These are phyloP conservation scores for Boletus subluridellus DNA, from an alignment of 1,284 basidiomycete genomes.

Conservation along the genomic window DNA sequence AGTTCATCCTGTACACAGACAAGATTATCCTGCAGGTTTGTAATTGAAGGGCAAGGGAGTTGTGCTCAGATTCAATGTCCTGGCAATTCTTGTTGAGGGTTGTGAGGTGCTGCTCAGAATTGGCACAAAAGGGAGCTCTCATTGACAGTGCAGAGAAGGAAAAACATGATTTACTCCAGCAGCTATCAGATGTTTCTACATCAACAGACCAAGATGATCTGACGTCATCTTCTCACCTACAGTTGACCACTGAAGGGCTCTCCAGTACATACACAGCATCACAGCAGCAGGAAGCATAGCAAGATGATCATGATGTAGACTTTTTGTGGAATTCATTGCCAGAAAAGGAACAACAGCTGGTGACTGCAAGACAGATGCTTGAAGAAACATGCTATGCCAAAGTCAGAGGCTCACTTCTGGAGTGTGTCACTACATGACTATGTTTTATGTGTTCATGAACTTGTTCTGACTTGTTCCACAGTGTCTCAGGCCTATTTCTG, in stretches of 20 bases:
- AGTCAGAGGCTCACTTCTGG: conserved; percentile 20
- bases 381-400: conserved; percentile 18
- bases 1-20: conserved; percentile 50
- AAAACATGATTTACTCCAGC: conserved; percentile 8
- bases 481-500: no score
- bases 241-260: conserved; percentile 1
- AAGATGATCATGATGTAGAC: conserved; percentile 3
- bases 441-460: neutral
- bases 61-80: conserved; percentile 57
- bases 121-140: conserved; percentile 1
- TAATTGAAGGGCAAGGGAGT: conserved; percentile 59
- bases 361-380: conserved; percentile 9
- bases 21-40: conserved; percentile 60
- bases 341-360: conserved; percentile 24
- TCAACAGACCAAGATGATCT: conserved; percentile 21
- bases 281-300: neutral
- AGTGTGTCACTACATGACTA: conserved; percentile 20
- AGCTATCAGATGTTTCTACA: conserved; percentile 1
- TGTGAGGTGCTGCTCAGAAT: conserved; percentile 34
- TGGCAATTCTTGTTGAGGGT: conserved; percentile 45
- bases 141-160: conserved; percentile 10
- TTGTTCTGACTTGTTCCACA: no score
- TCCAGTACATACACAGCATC: neutral
- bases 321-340: conserved; percentile 22
- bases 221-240: conserved; percentile 18